Percentiles rank a stretch among this genome's conserved stretches.
Evolutionary conservation across 345 rosid species (phyloP).

Genomic region (Pistacia atlantica): DNA sequence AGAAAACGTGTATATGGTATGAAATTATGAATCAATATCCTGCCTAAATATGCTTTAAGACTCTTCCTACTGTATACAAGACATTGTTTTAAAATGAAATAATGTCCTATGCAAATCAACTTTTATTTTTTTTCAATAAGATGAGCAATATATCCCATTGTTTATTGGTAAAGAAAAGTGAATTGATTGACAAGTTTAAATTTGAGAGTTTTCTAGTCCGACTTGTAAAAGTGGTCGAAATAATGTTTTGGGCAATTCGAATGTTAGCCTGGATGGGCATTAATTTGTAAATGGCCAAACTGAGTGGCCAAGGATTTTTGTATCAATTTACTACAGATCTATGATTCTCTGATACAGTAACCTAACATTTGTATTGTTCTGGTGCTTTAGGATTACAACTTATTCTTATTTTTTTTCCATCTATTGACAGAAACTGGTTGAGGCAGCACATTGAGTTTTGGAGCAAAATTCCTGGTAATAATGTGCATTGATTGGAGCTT

Average conservation of each 20-base stretch:
- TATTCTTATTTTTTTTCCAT: slow-evolving; percentile 23
- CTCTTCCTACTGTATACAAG: too few relatives aligned
- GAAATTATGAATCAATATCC: too few relatives aligned
- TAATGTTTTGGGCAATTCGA: background rate
- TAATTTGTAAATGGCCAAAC: background rate
- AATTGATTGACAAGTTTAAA: too few relatives aligned
- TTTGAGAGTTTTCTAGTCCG: too few relatives aligned
- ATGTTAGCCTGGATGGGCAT: background rate
- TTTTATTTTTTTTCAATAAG: too few relatives aligned
- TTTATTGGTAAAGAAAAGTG: too few relatives aligned
- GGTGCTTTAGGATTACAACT: background rate
- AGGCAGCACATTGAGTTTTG: slow-evolving; percentile 45
- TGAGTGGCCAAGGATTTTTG: background rate
- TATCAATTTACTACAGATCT: background rate
- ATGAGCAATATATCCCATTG: too few relatives aligned
- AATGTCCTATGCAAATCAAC: too few relatives aligned
- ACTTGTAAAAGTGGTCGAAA: too few relatives aligned
- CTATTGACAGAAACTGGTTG: slow-evolving; percentile 40
- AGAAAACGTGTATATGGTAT: too few relatives aligned
- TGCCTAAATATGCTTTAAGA: too few relatives aligned
- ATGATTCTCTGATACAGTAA: background rate
- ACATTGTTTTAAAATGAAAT: too few relatives aligned
- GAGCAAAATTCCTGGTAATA: slow-evolving; percentile 31
- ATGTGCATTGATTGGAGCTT: background rate
- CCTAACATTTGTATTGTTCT: background rate